Percentiles rank a stretch among this genome's conserved stretches.
phyloP scores from a whole-genome alignment of 345 rosid species.

The Abelmoschus esculentus region DNA sequence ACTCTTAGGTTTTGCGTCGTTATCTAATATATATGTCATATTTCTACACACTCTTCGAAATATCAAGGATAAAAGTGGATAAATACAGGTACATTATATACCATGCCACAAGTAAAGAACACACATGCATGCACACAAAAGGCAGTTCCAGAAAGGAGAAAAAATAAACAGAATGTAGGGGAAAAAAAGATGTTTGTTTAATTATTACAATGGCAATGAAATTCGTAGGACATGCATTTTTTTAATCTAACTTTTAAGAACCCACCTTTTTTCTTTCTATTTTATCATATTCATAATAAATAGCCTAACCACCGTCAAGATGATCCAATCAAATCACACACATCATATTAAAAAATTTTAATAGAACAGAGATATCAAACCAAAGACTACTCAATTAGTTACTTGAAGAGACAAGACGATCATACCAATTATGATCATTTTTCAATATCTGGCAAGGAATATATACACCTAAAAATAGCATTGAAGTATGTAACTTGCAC shows the following conservation, averaged over 20 bases:
- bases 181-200: neutral
- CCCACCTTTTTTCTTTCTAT: neutral
- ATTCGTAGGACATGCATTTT: neutral
- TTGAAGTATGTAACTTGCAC: neutral
- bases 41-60: neutral
- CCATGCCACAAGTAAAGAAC: neutral
- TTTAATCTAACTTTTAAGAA: neutral
- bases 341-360: neutral
- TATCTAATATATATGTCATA: neutral
- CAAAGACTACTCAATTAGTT: neutral
- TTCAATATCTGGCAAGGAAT: neutral
- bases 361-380: neutral
- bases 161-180: neutral
- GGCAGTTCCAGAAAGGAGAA: neutral
- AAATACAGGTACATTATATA: neutral
- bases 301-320: neutral
- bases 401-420: neutral
- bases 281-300: neutral
- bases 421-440: neutral
- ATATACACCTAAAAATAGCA: neutral
- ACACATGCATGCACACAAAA: neutral
- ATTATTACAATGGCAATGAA: neutral
- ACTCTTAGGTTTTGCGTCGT: neutral
- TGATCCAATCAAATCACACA: neutral
- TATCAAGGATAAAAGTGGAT: neutral